Conservation (phyloP, 2,329 filamentous ascomycete species). For the Claviceps sp. region DNA sequence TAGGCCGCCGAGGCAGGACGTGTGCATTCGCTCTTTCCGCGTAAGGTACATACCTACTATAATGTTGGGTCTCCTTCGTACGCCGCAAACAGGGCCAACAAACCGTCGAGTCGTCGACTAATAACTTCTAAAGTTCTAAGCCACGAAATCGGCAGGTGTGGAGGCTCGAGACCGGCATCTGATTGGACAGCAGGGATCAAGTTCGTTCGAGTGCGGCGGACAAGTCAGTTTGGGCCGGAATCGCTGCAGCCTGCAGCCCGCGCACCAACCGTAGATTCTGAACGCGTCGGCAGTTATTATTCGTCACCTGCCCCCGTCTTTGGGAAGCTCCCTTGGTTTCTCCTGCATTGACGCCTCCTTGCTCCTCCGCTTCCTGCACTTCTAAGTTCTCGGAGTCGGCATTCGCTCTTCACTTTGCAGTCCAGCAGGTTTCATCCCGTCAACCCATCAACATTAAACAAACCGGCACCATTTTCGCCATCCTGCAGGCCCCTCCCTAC, state of each 20-base stretch:
- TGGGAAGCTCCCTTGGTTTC: not conserved
- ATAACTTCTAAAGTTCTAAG: too few relatives aligned
- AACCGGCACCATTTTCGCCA: too few relatives aligned
- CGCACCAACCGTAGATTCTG: not conserved
- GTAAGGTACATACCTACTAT: too few relatives aligned
- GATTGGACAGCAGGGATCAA: slow-evolving; percentile 18
- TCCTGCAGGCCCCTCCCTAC: too few relatives aligned
- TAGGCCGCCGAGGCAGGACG: too few relatives aligned
- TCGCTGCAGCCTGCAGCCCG: not conserved
- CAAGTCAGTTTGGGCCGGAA: slow-evolving; percentile 1
- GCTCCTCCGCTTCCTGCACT: not conserved
- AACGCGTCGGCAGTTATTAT: too few relatives aligned
- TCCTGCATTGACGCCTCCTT: not conserved
- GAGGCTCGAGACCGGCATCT: slow-evolving; percentile 23
- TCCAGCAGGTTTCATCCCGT: too few relatives aligned
- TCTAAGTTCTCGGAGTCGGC: not conserved
- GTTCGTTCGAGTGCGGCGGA: slow-evolving; percentile 8
- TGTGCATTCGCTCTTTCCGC: too few relatives aligned
- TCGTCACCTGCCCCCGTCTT: slow-evolving; percentile 4
- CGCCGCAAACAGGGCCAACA: not conserved
- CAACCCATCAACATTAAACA: too few relatives aligned
- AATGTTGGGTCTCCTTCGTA: not conserved
- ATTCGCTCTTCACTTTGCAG: too few relatives aligned
- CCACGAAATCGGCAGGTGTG: slow-evolving; percentile 3
- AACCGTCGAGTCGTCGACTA: not conserved